Conservation (phyloP, 1,284 basidiomycete species). For the Trametes versicolor region DNA sequence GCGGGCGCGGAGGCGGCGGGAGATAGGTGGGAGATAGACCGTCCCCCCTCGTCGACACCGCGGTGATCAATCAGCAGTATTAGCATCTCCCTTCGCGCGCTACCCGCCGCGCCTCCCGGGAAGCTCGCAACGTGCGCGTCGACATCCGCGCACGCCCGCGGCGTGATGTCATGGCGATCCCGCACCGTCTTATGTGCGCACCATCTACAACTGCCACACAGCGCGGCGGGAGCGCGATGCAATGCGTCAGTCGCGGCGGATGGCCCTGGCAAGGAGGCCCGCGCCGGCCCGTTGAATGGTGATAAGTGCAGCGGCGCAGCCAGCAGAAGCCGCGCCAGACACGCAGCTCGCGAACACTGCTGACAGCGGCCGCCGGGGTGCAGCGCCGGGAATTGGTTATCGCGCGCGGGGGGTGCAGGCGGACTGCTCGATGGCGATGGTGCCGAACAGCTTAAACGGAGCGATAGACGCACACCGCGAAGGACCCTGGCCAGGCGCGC, state of each 20-base stretch:
- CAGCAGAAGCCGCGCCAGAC: constrained; percentile 14
- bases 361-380: constrained; percentile 29
- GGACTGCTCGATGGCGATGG: constrained; percentile 23
- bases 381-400: constrained; percentile 20
- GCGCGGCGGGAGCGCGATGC: neutral
- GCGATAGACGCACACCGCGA: constrained; percentile 13
- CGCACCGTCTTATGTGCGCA: constrained; percentile 28
- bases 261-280: neutral
- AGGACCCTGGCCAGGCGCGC: constrained; percentile 7
- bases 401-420: constrained; percentile 4
- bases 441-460: constrained; percentile 30
- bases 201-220: neutral
- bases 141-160: constrained; percentile 22
- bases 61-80: constrained; percentile 28
- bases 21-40: constrained; percentile 36
- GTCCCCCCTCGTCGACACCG: constrained; percentile 22
- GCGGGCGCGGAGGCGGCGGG: constrained; percentile 20
- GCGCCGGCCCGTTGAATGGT: constrained; percentile 16
- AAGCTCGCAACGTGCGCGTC: constrained; percentile 13
- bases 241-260: constrained; percentile 1
- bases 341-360: constrained; percentile 11
- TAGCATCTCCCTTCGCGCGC: constrained; percentile 18
- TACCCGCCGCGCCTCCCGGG: constrained; percentile 13
- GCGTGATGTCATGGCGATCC: constrained; percentile 33
- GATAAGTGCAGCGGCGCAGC: constrained; percentile 15